Conservation (phyloP, 78 protist genomes). For the Dictyostelium firmibasis region DNA sequence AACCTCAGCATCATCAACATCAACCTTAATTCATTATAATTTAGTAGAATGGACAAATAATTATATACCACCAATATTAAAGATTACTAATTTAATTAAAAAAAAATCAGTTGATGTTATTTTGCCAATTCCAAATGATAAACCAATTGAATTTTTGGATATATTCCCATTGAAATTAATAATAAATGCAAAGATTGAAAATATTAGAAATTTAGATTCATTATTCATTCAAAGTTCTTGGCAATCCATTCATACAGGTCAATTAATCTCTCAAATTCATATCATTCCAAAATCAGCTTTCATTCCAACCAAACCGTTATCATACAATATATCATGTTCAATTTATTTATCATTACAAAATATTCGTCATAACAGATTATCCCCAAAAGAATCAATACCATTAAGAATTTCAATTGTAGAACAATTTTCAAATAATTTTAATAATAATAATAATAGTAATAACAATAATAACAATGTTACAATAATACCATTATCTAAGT, state of each 20-base stretch:
- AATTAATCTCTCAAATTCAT: background rate
- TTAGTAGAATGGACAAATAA: background rate
- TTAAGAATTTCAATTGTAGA: slow-evolving; percentile 25
- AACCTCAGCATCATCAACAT: background rate
- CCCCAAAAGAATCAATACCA: slow-evolving; percentile 1
- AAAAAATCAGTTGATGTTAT: slow-evolving; percentile 2
- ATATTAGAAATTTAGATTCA: slow-evolving; percentile 37
- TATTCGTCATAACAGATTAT: background rate
- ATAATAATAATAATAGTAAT: background rate
- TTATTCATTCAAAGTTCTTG: slow-evolving; percentile 9
- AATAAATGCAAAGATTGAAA: slow-evolving; percentile 32
- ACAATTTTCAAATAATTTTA: background rate
- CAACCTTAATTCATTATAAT: background rate
- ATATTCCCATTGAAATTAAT: slow-evolving; percentile 17
- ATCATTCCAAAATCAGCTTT: slow-evolving; percentile 5
- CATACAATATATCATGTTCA: background rate
- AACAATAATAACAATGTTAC: background rate
- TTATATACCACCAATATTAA: slow-evolving; percentile 21
- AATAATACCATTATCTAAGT: slow-evolving; percentile 12
- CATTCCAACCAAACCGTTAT: slow-evolving; percentile 60
- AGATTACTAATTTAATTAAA: slow-evolving; percentile 38
- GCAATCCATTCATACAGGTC: background rate
- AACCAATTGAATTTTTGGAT: slow-evolving; percentile 33
- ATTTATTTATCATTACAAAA: background rate
- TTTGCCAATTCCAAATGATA: background rate